Conservation (phyloP, 148 eudicot genomes). For the Rhododendron henanense region DNA sequence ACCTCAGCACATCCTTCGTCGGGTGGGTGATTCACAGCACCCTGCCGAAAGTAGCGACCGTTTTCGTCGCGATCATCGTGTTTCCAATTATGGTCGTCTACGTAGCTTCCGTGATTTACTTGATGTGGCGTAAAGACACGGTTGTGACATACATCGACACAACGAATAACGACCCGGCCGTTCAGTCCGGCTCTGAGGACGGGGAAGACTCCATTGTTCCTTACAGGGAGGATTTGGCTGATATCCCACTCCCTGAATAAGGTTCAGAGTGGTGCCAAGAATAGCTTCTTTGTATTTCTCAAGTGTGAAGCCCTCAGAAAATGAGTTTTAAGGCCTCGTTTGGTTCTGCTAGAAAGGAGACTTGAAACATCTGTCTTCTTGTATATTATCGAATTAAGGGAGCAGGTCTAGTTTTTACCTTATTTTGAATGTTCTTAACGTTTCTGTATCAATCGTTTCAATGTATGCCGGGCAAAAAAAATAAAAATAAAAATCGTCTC, state of each 20-base stretch:
- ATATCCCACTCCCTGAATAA: constrained; percentile 38
- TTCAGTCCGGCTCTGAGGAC: constrained; percentile 15
- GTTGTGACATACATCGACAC: constrained; percentile 60
- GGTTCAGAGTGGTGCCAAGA: background rate
- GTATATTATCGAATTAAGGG: too few relatives aligned
- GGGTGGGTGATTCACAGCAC: constrained; percentile 66
- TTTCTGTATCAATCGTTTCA: too few relatives aligned
- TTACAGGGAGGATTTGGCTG: constrained; percentile 52
- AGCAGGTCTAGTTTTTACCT: too few relatives aligned
- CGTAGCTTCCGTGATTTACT: constrained; percentile 50
- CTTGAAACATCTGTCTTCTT: background rate
- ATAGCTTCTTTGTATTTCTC: background rate
- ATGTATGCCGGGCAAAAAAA: too few relatives aligned
- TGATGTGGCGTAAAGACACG: constrained; percentile 62
- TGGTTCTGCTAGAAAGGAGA: background rate
- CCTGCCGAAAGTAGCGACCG: constrained; percentile 63
- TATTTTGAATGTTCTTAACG: too few relatives aligned
- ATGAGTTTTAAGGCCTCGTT: background rate
- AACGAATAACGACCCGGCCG: constrained; percentile 2
- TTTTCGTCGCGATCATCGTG: constrained; percentile 65
- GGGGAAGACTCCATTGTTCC: constrained; percentile 22
- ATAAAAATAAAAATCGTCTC: too few relatives aligned
- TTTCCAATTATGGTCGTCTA: constrained; percentile 78
- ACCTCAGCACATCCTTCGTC: constrained; percentile 58
- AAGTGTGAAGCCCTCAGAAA: background rate